Evolutionary conservation across 164 flowering plant genomes (phyloP).

Genomic region (Nelumbo lutea): DNA sequence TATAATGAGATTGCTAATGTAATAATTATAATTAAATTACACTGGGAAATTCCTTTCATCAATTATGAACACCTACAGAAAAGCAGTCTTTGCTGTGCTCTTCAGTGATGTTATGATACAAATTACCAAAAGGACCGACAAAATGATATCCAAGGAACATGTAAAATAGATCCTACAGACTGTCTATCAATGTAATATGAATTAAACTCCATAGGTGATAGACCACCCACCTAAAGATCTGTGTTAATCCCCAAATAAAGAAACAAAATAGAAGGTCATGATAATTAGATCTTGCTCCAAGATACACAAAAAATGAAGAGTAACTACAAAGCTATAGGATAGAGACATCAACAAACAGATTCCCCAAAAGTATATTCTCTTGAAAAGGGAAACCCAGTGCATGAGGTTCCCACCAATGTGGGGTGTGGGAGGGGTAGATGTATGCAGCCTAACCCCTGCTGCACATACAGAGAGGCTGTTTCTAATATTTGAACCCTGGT

Average conservation of each 20-base stretch:
- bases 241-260: background rate
- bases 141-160: background rate
- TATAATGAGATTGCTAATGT: no score
- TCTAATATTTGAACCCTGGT: no score
- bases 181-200: background rate
- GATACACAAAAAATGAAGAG: background rate
- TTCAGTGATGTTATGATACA: no score
- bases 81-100: background rate
- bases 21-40: no score
- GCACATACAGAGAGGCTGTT: background rate
- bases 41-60: background rate
- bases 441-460: background rate
- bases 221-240: background rate
- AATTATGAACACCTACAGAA: background rate
- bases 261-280: background rate
- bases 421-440: background rate
- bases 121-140: background rate
- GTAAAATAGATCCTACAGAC: background rate
- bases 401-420: background rate
- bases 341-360: background rate
- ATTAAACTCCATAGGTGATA: no score
- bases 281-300: background rate
- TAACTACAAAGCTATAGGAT: background rate
- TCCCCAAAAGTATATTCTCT: background rate
- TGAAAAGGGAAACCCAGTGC: background rate